Conservation (phyloP, 2,329 filamentous ascomycete species). For the Helminthosporium solani region DNA sequence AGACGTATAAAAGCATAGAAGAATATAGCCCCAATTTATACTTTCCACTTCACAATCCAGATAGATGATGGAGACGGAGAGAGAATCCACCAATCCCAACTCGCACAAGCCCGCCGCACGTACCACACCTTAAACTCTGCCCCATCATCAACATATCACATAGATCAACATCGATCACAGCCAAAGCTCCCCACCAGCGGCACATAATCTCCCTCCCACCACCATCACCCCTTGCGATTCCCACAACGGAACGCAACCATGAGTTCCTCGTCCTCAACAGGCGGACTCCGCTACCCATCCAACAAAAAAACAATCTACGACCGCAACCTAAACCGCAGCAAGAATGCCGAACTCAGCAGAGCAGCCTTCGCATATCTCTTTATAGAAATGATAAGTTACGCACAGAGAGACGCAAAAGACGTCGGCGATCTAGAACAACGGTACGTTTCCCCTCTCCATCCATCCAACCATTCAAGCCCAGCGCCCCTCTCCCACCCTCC, state of each 20-base stretch:
- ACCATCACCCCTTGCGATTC: background rate
- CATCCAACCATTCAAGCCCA: background rate
- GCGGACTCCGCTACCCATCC: constrained; percentile 79
- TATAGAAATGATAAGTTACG: constrained; percentile 94
- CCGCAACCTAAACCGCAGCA: constrained; percentile 85
- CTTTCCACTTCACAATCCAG: too few species aligned
- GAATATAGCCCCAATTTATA: too few species aligned
- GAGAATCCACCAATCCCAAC: constrained; percentile 3
- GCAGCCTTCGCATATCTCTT: constrained; percentile 96
- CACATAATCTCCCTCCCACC: constrained; percentile 4
- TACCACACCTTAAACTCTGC: constrained; percentile 20
- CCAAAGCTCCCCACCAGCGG: constrained; percentile 22
- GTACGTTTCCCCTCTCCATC: constrained; percentile 49
- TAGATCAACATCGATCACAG: too few species aligned
- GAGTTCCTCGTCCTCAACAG: constrained; percentile 15
- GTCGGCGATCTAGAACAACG: constrained; percentile 92
- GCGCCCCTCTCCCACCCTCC: background rate
- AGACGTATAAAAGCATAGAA: too few species aligned
- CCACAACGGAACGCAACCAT: constrained; percentile 5
- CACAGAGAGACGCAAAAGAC: constrained; percentile 83
- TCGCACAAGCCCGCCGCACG: constrained; percentile 17
- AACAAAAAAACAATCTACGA: constrained; percentile 98
- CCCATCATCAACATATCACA: constrained; percentile 13
- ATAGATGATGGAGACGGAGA: too few species aligned
- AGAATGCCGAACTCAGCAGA: constrained; percentile 85